Conservation (phyloP, 192 early-diverging fungal genomes). For the Umbelopsis ramanniana region DNA sequence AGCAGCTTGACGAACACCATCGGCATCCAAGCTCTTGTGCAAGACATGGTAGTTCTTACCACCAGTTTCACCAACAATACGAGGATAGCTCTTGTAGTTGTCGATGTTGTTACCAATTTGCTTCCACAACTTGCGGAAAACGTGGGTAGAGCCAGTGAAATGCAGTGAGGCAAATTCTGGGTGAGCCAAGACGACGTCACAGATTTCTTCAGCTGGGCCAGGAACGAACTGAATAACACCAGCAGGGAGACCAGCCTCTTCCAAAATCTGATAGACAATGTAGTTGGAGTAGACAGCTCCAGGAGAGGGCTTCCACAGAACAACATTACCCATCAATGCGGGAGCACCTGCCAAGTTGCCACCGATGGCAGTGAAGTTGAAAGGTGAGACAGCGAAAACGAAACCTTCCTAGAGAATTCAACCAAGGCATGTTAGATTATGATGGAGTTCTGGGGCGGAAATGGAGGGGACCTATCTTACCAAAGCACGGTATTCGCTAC, state of each 20-base stretch:
- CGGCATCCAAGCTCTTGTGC: slow-evolving; percentile 68
- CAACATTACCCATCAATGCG: slow-evolving; percentile 97
- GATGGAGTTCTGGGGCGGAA: neutral
- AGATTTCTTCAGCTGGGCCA: slow-evolving; percentile 83
- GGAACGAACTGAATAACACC: slow-evolving; percentile 98
- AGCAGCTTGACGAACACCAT: slow-evolving; percentile 78
- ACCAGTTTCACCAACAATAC: slow-evolving; percentile 98
- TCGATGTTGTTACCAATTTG: slow-evolving; percentile 91
- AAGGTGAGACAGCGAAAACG: slow-evolving; percentile 95
- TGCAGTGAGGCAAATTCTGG: slow-evolving; percentile 96
- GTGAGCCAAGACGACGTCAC: slow-evolving; percentile 77
- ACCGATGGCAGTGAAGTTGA: slow-evolving; percentile 99
- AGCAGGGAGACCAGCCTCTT: slow-evolving; percentile 94
- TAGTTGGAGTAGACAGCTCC: slow-evolving; percentile 90
- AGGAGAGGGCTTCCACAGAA: slow-evolving; percentile 96
- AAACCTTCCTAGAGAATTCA: slow-evolving; percentile 76
- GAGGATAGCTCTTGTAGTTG: slow-evolving; percentile 89
- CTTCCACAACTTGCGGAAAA: slow-evolving; percentile 94
- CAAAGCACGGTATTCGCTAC: slow-evolving; percentile 92
- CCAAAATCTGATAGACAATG: slow-evolving; percentile 86
- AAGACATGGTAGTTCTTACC: slow-evolving; percentile 99
- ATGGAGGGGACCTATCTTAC: neutral
- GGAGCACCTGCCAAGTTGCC: slow-evolving; percentile 93
- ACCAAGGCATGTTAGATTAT: neutral
- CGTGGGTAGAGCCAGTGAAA: slow-evolving; percentile 92